These are phyloP conservation scores for Bombardia bombarda DNA, from an alignment of 495 filamentous ascomycete genomes.

Conservation along the genomic window DNA sequence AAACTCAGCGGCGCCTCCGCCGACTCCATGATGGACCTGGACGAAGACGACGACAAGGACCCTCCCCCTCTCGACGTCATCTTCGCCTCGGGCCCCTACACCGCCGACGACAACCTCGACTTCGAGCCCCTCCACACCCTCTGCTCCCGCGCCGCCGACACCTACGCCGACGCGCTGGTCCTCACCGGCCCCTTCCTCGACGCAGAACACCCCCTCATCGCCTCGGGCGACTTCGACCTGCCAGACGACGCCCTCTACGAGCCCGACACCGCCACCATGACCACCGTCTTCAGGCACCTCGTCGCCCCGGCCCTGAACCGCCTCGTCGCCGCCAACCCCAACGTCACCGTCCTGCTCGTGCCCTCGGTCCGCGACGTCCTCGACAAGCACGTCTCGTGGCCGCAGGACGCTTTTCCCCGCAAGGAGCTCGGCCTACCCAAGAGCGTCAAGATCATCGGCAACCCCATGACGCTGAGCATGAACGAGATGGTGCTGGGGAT, in stretches of 20 bases:
- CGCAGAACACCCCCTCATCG: constrained; percentile 80
- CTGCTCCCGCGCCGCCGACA: constrained; percentile 65
- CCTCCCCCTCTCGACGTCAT: constrained; percentile 64
- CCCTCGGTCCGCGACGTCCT: constrained; percentile 83
- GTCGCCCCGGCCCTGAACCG: constrained; percentile 59
- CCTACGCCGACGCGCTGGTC: constrained; percentile 70
- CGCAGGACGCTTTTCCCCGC: constrained; percentile 70
- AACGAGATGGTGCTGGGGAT: constrained; percentile 79
- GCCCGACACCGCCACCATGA: constrained; percentile 68
- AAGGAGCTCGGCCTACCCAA: constrained; percentile 68
- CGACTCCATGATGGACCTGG: no score
- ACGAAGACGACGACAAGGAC: constrained; percentile 42
- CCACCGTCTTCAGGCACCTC: constrained; percentile 73
- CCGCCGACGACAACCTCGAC: constrained; percentile 79
- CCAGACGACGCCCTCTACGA: constrained; percentile 61
- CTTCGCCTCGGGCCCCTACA: constrained; percentile 80
- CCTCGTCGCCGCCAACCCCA: constrained; percentile 59
- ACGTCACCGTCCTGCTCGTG: constrained; percentile 71
- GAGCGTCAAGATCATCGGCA: constrained; percentile 67
- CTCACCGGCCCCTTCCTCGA: constrained; percentile 86
- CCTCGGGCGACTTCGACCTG: constrained; percentile 82
- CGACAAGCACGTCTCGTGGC: constrained; percentile 79
- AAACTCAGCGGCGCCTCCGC: constrained; percentile 51
- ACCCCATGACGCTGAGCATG: constrained; percentile 75
- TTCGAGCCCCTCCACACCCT: constrained; percentile 81